Evolutionary conservation across 495 filamentous ascomycete species (phyloP), one percentile per base, ranked within the genome.

Genomic region (Trichodelitschia bisporula): DNA sequence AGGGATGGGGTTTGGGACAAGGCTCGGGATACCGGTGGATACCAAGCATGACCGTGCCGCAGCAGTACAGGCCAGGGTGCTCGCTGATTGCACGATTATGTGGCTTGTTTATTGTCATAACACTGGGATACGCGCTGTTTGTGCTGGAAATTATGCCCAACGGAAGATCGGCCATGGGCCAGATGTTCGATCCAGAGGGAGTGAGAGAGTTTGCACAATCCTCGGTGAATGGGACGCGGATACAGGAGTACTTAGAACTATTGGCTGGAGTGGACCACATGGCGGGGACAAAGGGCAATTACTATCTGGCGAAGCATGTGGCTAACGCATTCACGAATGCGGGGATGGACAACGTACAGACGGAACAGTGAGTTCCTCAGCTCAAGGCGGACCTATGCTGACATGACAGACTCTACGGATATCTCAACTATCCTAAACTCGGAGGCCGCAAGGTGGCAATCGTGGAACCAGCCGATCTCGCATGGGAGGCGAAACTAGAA

Each of bases 221-320:
- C 10, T 63, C 65, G 35, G 58, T 86, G 36, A 66, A 82, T 36
- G 54, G 58, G 20, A 56, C 59, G 26, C 53, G 51, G 35, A 84
- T 99, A 35, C 56, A 59, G 32, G 67, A 73, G 21, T 70, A 73
- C 37, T 39, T 90, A 30, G 56, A 56, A 40, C 68, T 75, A 41
- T 60, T 86, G 32, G 83, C 76, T 14, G 54, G 57, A 16, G 89
- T 69, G 42, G 69, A 83, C 36, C 86, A 95, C 50, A 55, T 93
- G 23, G 86, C 82, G 2, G 86, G 86, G 17, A 86, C 79, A 3
- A 70, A 86, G 49, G 89, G 86, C 18, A 82, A 86, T 49, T 76
- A 66, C 36, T 67, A 69, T 29, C 58, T 90, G 16, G 80, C 73
- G 12, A 62, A 77, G 52, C 89, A 76, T 55, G 66, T 92, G 31